Evolutionary conservation across 164 flowering plant genomes (phyloP).

Genomic region (Stephania cephalantha): DNA sequence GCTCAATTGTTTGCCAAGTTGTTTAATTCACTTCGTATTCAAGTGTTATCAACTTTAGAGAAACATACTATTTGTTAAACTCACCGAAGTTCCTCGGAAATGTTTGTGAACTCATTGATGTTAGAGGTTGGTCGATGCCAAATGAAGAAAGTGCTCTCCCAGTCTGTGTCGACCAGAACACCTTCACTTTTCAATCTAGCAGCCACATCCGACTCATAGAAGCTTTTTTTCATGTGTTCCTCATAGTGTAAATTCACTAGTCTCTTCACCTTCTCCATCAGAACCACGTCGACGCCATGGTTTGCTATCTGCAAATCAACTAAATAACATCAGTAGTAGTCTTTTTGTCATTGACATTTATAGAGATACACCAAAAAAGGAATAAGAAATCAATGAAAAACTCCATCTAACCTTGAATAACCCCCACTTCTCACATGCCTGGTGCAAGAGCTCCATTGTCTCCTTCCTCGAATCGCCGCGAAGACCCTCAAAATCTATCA

Average conservation of each 20-base stretch:
- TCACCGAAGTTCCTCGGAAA: conserved; percentile 48
- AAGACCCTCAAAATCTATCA: conserved; percentile 48
- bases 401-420: conserved; percentile 51
- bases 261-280: conserved; percentile 62
- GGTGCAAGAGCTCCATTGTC: conserved; percentile 52
- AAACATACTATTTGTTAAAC: conserved; percentile 6
- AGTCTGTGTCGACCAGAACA: conserved; percentile 8
- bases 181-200: conserved; percentile 25
- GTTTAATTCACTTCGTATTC: not conserved
- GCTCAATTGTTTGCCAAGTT: not conserved
- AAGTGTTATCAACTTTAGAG: not conserved
- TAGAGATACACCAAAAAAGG: no score
- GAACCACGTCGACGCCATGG: conserved; percentile 50
- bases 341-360: not conserved
- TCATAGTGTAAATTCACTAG: conserved; percentile 53
- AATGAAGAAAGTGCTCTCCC: conserved; percentile 49
- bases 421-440: conserved; percentile 76
- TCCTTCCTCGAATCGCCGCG: conserved; percentile 42
- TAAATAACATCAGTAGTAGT: not conserved
- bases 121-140: conserved; percentile 61
- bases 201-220: conserved; percentile 46
- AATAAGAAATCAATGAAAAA: not conserved
- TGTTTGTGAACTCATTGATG: conserved; percentile 28
- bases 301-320: conserved; percentile 48
- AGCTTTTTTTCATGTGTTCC: conserved; percentile 39